Conservation (phyloP, 169 alveolate species). For the Toxoplasma gondii region DNA sequence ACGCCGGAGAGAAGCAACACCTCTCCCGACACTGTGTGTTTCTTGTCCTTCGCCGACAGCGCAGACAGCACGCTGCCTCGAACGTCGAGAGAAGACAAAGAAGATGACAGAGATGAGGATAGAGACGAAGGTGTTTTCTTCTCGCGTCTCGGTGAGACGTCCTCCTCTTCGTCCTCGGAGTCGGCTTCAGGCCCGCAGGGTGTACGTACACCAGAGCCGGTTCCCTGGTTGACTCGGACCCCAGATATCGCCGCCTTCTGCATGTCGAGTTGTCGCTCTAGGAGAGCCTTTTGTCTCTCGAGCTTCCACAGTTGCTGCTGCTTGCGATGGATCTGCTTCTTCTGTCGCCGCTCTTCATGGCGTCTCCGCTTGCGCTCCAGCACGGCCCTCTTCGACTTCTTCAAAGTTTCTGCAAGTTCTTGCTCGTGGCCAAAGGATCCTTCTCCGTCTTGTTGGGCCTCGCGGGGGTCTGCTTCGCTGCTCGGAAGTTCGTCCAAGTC, state of each 20-base stretch:
- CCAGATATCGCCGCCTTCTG: background rate
- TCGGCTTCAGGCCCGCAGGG: background rate
- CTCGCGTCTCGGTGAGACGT: background rate
- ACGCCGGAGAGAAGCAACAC: background rate
- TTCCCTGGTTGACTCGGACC: background rate
- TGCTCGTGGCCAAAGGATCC: conserved; percentile 6
- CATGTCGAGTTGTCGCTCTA: conserved; percentile 36
- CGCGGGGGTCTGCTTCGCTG: too few relatives aligned
- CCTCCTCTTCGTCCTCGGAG: background rate
- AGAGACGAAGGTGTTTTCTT: background rate
- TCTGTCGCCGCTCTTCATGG: conserved; percentile 22
- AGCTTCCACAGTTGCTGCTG: conserved; percentile 13
- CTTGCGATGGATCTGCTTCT: background rate
- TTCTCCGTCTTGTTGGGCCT: background rate
- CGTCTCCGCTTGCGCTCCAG: background rate
- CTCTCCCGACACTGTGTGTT: background rate
- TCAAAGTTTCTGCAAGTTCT: background rate
- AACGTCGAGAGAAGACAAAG: background rate
- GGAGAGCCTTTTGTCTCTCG: conserved; percentile 38
- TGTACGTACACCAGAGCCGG: background rate
- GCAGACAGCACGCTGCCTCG: conserved; percentile 20
- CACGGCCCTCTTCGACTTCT: background rate
- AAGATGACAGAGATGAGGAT: background rate
- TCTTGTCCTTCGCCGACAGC: background rate
- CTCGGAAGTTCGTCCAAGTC: too few relatives aligned